Percentiles rank a stretch among this genome's conserved stretches.
Evolutionary conservation across 805 yeast species (phyloP).

Genomic region (Metschnikowia chrysomelidarum): DNA sequence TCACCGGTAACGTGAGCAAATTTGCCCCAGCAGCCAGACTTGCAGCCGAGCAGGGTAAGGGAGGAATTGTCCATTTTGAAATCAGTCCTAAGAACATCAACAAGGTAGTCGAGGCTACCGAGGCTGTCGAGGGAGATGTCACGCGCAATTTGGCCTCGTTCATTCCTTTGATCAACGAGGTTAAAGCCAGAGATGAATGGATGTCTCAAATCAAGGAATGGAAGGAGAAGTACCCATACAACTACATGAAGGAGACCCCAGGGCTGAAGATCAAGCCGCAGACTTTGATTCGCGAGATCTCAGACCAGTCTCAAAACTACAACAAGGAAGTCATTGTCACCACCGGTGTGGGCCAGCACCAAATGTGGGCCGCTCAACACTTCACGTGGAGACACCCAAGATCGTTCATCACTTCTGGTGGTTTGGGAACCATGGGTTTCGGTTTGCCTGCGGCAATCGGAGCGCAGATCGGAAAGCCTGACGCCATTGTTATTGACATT

Average conservation of each 20-base stretch:
- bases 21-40: constrained; percentile 92
- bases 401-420: constrained; percentile 96
- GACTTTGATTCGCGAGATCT: constrained; percentile 77
- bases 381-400: constrained; percentile 93
- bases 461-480: constrained; percentile 95
- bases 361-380: constrained; percentile 99
- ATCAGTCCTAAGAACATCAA: constrained; percentile 95
- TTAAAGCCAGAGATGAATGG: constrained; percentile 77
- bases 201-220: constrained; percentile 68
- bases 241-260: constrained; percentile 76
- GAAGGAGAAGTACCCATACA: constrained; percentile 85
- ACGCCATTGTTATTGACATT: constrained; percentile 90
- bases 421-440: constrained; percentile 98
- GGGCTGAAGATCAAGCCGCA: constrained; percentile 88
- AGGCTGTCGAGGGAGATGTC: constrained; percentile 96
- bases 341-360: constrained; percentile 99
- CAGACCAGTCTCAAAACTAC: constrained; percentile 62
- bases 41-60: constrained; percentile 85
- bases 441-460: constrained; percentile 98
- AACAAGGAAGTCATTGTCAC: constrained; percentile 81
- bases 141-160: constrained; percentile 70
- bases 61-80: constrained; percentile 97
- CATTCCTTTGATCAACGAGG: constrained; percentile 66
- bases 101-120: constrained; percentile 95
- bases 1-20: constrained; percentile 78